Evolutionary conservation across 2,329 filamentous ascomycete species (phyloP).

Genomic region (Penicillium fuscoglaucum): DNA sequence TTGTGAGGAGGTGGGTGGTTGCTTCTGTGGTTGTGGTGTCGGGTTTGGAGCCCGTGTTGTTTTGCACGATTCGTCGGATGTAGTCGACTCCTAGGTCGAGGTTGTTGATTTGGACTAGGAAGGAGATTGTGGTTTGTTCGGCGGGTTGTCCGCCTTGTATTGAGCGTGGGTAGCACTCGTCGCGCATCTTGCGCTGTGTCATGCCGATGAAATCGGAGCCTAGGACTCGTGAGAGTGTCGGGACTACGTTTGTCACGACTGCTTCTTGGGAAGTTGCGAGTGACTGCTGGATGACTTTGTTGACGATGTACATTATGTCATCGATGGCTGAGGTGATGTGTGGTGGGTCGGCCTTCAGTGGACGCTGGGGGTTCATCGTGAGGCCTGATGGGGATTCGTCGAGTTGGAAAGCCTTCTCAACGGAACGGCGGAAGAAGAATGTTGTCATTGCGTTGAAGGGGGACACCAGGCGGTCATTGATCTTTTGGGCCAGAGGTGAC

Average conservation of each 20-base stretch:
- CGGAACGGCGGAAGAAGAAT: slow-evolving; percentile 94
- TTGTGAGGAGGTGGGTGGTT: slow-evolving; percentile 52
- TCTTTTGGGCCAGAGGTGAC: slow-evolving; percentile 78
- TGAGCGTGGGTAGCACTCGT: slow-evolving; percentile 84
- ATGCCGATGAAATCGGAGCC: slow-evolving; percentile 91
- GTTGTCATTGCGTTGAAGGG: slow-evolving; percentile 92
- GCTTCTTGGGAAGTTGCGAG: slow-evolving; percentile 81
- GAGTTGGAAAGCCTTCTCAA: slow-evolving; percentile 96
- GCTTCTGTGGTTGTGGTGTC: slow-evolving; percentile 24
- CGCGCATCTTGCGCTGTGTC: slow-evolving; percentile 96
- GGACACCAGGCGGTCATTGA: slow-evolving; percentile 68
- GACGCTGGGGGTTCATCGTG: slow-evolving; percentile 70
- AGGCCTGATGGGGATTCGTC: slow-evolving; percentile 84
- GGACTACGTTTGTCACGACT: slow-evolving; percentile 74
- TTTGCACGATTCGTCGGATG: slow-evolving; percentile 76
- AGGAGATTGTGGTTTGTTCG: slow-evolving; percentile 83
- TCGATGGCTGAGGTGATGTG: slow-evolving; percentile 95
- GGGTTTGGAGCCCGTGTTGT: slow-evolving; percentile 54
- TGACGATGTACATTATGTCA: slow-evolving; percentile 99
- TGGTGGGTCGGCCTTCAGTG: slow-evolving; percentile 74
- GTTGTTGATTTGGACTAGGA: slow-evolving; percentile 93
- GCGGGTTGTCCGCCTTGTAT: slow-evolving; percentile 80
- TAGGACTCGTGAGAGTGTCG: slow-evolving; percentile 76
- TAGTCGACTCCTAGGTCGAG: slow-evolving; percentile 92
- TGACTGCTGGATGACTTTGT: slow-evolving; percentile 82